phyloP scores from a whole-genome alignment of 176 grass and related monocot species.

The Saccharum spontaneum region DNA sequence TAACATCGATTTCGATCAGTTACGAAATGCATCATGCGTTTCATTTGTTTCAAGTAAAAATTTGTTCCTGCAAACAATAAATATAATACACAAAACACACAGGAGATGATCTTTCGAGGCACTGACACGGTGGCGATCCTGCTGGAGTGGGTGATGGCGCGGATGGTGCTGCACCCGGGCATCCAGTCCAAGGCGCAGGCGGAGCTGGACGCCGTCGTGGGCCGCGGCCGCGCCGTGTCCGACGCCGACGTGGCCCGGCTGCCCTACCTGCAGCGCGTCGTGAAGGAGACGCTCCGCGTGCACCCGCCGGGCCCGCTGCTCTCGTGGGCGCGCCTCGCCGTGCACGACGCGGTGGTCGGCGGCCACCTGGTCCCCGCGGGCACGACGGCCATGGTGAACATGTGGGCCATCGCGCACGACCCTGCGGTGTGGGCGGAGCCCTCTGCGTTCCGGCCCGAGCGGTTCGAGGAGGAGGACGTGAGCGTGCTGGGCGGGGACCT shows the following conservation, averaged over 20 bases:
- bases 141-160: conserved; percentile 73
- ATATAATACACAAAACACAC: not conserved
- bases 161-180: conserved; percentile 63
- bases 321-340: conserved; percentile 70
- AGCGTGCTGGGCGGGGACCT: conserved; percentile 54
- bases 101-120: conserved; percentile 85
- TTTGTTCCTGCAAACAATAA: not conserved
- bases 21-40: not conserved
- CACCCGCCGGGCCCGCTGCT: conserved; percentile 75
- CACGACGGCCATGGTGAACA: conserved; percentile 83
- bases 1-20: not conserved
- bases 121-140: conserved; percentile 66
- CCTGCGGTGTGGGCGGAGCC: conserved; percentile 49
- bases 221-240: conserved; percentile 22
- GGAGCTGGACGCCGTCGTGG: conserved; percentile 53
- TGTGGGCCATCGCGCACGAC: conserved; percentile 73
- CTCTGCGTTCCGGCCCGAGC: conserved; percentile 41
- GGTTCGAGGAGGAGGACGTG: conserved; percentile 55
- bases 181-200: conserved; percentile 56
- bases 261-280: conserved; percentile 55
- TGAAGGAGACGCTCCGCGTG: conserved; percentile 70
- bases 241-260: conserved; percentile 47
- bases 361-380: conserved; percentile 52
- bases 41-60: not conserved
- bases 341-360: conserved; percentile 49